Evolutionary conservation across 73 alveolate genomes (phyloP).

Genomic region (Effrenium voratum): DNA sequence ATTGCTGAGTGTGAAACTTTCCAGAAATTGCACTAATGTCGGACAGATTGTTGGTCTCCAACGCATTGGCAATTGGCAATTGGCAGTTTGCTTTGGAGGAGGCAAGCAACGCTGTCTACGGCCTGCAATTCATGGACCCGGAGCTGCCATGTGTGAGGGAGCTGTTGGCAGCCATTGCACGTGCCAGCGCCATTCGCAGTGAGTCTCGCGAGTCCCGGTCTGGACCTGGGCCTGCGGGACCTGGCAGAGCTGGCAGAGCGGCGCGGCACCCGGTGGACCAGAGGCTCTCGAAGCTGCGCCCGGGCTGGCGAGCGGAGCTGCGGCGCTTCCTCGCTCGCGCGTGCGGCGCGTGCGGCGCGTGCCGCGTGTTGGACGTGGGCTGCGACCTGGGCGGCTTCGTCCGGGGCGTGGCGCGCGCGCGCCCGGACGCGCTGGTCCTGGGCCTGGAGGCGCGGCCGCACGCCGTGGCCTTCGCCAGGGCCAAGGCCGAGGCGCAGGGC

Average conservation of each 20-base stretch:
- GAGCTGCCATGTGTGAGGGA: slow-evolving; percentile 10
- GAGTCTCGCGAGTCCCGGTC: too few species aligned
- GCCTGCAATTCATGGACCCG: slow-evolving; percentile 70
- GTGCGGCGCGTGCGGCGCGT: neutral
- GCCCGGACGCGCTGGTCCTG: slow-evolving; percentile 14
- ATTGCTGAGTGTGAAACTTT: too few species aligned
- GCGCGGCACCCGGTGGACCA: slow-evolving; percentile 59
- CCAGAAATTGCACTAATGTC: too few species aligned
- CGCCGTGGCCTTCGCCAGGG: slow-evolving; percentile 66
- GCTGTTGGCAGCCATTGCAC: slow-evolving; percentile 4
- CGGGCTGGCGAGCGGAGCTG: neutral
- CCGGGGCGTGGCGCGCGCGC: slow-evolving; percentile 33
- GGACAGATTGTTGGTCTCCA: too few species aligned
- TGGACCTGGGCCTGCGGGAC: too few species aligned
- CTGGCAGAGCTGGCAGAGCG: too few species aligned
- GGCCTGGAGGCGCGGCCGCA: slow-evolving; percentile 58
- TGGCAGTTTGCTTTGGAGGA: slow-evolving; percentile 1
- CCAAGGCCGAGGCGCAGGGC: slow-evolving; percentile 35
- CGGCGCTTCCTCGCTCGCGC: neutral
- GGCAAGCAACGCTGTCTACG: slow-evolving; percentile 65
- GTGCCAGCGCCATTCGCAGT: too few species aligned
- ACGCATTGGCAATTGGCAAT: neutral
- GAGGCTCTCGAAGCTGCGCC: neutral
- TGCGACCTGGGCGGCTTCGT: slow-evolving; percentile 83
- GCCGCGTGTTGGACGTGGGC: slow-evolving; percentile 37